A percentile compares a stretch with the other conserved stretches of the same genome.
Evolutionary conservation across 768 basidiomycete species (phyloP).

Genomic region (Exidia glandulosa): DNA sequence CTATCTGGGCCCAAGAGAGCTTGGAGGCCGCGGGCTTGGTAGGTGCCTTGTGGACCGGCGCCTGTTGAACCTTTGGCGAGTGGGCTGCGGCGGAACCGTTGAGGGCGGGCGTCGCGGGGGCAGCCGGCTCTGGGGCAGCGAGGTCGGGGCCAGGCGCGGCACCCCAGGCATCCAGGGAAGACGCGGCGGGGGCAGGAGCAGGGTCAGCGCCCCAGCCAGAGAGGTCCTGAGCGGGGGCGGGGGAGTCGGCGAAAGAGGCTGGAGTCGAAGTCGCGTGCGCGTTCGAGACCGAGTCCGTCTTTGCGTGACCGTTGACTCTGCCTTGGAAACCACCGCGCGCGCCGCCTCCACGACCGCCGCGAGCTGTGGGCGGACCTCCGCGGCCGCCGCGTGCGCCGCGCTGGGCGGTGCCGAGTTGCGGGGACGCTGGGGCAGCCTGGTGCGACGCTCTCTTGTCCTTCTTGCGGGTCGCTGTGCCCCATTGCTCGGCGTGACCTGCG

Average conservation of each 20-base stretch:
- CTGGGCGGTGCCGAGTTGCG: constrained; percentile 21
- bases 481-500: constrained; percentile 63
- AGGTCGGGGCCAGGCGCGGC: constrained; percentile 17
- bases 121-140: not conserved
- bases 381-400: constrained; percentile 53
- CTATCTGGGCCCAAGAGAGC: constrained; percentile 79
- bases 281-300: constrained; percentile 17
- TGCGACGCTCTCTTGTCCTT: constrained; percentile 66
- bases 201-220: not conserved
- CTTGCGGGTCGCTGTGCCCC: constrained; percentile 77
- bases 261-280: constrained; percentile 9
- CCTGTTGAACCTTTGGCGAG: not conserved
- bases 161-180: constrained; percentile 15
- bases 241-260: not conserved
- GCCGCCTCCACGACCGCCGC: constrained; percentile 42
- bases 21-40: constrained; percentile 37
- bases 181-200: constrained; percentile 15
- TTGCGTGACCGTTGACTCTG: constrained; percentile 23
- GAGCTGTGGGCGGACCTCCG: constrained; percentile 33
- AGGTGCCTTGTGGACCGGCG: not conserved
- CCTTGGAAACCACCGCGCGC: constrained; percentile 43
- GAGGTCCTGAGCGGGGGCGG: not conserved
- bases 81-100: constrained; percentile 3
- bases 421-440: constrained; percentile 30
- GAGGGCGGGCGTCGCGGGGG: constrained; percentile 12